Evolutionary conservation across 2,329 filamentous ascomycete genomes (phyloP), one percentile per base, ranked within the genome.

Genomic region (Aspergillus pseudoterreus): DNA sequence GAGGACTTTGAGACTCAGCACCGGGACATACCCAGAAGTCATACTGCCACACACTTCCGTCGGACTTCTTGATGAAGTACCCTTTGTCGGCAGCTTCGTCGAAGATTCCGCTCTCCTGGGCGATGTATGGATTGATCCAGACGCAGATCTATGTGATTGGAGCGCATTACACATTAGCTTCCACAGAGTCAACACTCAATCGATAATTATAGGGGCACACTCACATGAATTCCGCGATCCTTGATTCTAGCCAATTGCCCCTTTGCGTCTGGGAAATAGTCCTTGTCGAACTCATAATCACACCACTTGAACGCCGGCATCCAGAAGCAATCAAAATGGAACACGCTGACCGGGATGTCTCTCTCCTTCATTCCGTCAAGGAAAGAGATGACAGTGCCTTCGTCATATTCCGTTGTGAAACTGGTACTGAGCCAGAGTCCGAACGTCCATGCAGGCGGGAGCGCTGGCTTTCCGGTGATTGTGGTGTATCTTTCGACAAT

Each of bases 311-410:
- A 53, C 8, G 33, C 51, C 2, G 46, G 51, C 51, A 53, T 53
- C 51, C 51, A 53, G 47, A 53, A 53, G 27, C 51, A 53, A 24
- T 53, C 51, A 22, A 50, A 53, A 38, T 53, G 51, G 47, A 53
- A 53, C 27, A 47, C 51, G 30, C 47, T 49, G 21, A 53, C 51
- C 4, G 51, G 51, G 36, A 53, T 53, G 1, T 46, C 47, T 6
- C 51, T 27, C 27, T 53, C 51, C 19, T 35, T 24, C 51, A 53
- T 53, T 2, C 47, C 46, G n/a, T 53, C 46, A 0, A 53, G 43
- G 47, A 53, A 53, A 1, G 43, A 46, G 10, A 27, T 53, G 2
- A 53, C 51, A 0, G 51, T 53, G 6, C 43, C 51, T 19, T 53
- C 51, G 22, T 53, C 51, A 21, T 53, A 53, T 24, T 53, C 47